Evolutionary conservation across 495 filamentous ascomycete species (phyloP).

Genomic region (Pyrenula aspistea): DNA sequence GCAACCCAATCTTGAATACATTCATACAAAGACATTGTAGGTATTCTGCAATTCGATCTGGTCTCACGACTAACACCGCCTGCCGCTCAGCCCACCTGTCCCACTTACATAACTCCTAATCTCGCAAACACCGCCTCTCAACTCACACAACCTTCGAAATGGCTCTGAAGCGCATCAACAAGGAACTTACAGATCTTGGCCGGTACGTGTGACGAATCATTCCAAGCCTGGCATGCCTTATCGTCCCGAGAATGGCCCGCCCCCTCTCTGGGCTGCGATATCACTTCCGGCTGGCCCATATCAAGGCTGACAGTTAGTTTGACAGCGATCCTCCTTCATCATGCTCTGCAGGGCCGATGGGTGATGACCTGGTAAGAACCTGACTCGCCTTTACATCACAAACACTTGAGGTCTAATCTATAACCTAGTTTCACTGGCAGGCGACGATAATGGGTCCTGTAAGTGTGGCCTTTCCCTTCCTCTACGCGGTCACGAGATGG

Average conservation of each 20-base stretch:
- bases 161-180: constrained; percentile 99
- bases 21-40: neutral
- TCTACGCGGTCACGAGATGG: too few species aligned
- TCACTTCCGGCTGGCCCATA: neutral
- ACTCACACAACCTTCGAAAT: constrained; percentile 44
- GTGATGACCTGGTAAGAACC: constrained; percentile 85
- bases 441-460: constrained; percentile 99
- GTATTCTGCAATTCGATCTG: neutral
- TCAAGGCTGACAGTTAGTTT: constrained; percentile 24
- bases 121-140: constrained; percentile 5
- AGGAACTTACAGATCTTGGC: constrained; percentile 98
- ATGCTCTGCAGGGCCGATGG: constrained; percentile 91
- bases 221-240: constrained; percentile 4
- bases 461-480: constrained; percentile 31
- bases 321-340: constrained; percentile 93
- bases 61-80: constrained; percentile 1
- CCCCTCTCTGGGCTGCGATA: neutral
- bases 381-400: neutral
- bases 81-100: constrained; percentile 8
- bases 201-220: constrained; percentile 50
- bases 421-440: constrained; percentile 93
- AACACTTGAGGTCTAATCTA: neutral
- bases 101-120: constrained; percentile 4
- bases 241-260: neutral
- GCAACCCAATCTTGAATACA: neutral